Percentiles rank a stretch among this genome's conserved stretches.
These are phyloP conservation scores for Curvularia sp. DNA, from an alignment of 2,329 filamentous ascomycete species.

Conservation along the genomic window DNA sequence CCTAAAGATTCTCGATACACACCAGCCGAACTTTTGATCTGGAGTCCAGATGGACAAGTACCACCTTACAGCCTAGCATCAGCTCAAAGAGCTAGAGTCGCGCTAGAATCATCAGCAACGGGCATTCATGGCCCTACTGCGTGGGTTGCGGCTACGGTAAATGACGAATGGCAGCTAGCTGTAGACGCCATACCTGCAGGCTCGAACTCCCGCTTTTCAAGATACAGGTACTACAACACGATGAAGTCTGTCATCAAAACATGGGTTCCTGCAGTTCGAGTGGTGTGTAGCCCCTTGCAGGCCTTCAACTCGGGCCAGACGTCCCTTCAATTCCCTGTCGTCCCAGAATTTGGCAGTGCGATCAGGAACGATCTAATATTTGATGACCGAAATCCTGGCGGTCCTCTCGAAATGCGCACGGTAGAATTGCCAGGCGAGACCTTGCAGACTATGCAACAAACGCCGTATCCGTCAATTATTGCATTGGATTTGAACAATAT, in stretches of 20 bases:
- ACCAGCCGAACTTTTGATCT: not conserved
- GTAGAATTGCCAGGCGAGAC: not conserved
- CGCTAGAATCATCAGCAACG: not conserved
- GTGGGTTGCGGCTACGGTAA: not conserved
- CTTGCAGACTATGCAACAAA: not conserved
- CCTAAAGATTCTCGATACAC: not conserved
- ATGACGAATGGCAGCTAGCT: not conserved
- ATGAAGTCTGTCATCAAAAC: not conserved
- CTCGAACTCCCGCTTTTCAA: not conserved
- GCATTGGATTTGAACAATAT: not conserved
- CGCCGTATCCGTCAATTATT: not conserved
- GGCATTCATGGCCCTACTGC: not conserved
- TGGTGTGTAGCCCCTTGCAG: not conserved
- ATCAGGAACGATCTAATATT: not conserved
- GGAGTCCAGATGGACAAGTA: slow-evolving; percentile 1
- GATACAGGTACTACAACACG: not conserved
- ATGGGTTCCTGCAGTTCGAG: not conserved
- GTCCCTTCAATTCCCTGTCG: not conserved
- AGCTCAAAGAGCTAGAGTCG: not conserved
- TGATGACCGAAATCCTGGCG: not conserved
- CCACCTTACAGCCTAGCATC: not conserved
- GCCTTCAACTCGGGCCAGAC: not conserved
- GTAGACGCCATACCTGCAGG: not conserved
- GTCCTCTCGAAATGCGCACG: not conserved
- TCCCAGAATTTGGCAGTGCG: not conserved